Conservation (phyloP, 768 basidiomycete species). For the Phallus indusiatus region DNA sequence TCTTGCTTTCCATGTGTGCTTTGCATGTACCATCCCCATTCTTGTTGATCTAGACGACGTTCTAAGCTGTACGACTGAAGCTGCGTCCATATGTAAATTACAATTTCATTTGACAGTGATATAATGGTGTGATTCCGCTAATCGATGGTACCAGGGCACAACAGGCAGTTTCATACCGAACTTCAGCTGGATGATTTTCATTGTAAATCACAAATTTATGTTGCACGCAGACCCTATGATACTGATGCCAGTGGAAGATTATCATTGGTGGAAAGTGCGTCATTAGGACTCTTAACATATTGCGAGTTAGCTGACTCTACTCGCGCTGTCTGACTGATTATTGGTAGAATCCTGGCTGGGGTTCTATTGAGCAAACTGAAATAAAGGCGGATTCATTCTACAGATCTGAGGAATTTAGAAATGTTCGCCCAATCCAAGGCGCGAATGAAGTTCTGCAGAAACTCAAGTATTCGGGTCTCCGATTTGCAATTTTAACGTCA, state of each 20-base stretch:
- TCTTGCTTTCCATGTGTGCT: not conserved
- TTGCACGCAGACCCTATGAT: not conserved
- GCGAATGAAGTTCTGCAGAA: conserved; percentile 48
- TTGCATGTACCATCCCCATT: conserved; percentile 25
- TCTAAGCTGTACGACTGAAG: conserved; percentile 49
- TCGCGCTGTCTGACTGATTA: not conserved
- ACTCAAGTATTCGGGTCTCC: conserved; percentile 54
- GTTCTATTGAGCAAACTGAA: conserved; percentile 45
- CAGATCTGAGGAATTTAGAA: conserved; percentile 35
- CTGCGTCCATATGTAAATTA: conserved; percentile 48
- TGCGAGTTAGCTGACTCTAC: too few species aligned
- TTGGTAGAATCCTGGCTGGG: conserved; percentile 48
- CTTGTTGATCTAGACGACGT: conserved; percentile 66
- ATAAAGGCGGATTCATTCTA: conserved; percentile 54
- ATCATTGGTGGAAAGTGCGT: conserved; percentile 69
- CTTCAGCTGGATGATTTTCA: conserved; percentile 51
- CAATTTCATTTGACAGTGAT: not conserved
- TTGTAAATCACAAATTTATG: conserved; percentile 34
- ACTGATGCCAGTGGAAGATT: conserved; percentile 33
- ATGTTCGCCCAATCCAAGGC: conserved; percentile 45
- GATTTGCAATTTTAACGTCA: conserved; percentile 71
- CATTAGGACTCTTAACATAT: not conserved
- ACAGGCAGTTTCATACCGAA: conserved; percentile 44
- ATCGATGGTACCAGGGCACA: conserved; percentile 48
- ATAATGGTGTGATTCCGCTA: not conserved